A percentile compares a stretch with the other conserved stretches of the same genome.
These are phyloP conservation scores for Pseudomicrostroma phylloplanum DNA, from an alignment of 1,284 basidiomycete genomes.

Conservation along the genomic window DNA sequence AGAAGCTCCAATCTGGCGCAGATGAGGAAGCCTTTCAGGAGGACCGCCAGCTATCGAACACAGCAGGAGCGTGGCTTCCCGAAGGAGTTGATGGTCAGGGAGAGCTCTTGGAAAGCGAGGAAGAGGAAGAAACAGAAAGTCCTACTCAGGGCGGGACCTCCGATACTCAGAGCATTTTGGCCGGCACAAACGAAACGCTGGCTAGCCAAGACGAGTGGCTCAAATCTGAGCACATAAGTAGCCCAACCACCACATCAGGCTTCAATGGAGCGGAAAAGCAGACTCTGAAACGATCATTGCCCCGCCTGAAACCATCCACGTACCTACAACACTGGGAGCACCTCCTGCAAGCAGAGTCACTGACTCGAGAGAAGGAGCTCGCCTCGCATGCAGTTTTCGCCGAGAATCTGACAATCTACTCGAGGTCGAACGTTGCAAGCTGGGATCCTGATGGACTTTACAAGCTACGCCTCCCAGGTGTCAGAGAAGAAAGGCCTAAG, in stretches of 20 bases:
- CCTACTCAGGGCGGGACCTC: too few species aligned
- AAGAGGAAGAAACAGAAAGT: not conserved
- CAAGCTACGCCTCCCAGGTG: constrained; percentile 10
- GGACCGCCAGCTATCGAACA: not conserved
- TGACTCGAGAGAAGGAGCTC: constrained; percentile 3
- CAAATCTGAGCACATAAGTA: too few species aligned
- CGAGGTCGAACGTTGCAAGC: too few species aligned
- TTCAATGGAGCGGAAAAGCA: not conserved
- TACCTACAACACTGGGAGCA: not conserved
- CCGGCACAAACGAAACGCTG: too few species aligned
- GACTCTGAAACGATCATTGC: not conserved
- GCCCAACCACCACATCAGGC: too few species aligned
- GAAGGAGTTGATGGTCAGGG: not conserved
- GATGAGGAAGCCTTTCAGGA: constrained; percentile 8
- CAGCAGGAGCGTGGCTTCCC: not conserved
- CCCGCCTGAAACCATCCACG: constrained; percentile 4
- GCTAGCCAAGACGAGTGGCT: too few species aligned
- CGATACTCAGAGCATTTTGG: too few species aligned
- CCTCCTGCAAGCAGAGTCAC: constrained; percentile 6
- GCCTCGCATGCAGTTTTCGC: constrained; percentile 7
- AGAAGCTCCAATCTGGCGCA: constrained; percentile 5
- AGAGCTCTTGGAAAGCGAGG: not conserved
- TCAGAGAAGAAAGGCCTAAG: constrained; percentile 15
- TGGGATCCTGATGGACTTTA: constrained; percentile 9
- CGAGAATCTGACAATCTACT: not conserved